phyloP scores from a whole-genome alignment of 2,329 filamentous ascomycete genomes.

The Xylariaceae sp. region DNA sequence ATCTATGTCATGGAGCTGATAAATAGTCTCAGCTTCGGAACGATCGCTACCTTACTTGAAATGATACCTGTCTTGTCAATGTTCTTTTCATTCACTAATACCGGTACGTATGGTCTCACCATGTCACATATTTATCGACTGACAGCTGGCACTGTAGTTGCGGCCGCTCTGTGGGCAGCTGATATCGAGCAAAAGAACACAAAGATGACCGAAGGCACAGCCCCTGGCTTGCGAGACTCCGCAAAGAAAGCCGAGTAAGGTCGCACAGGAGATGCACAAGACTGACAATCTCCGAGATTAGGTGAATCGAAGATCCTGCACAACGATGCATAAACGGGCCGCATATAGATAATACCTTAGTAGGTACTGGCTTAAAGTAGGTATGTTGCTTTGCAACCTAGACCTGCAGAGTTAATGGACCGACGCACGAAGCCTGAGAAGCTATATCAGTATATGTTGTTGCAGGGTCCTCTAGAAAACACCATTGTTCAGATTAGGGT shows the following conservation, averaged over 20 bases:
- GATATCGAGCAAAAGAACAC: conserved; percentile 69
- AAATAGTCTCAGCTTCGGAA: conserved; percentile 62
- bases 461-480: background rate
- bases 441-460: background rate
- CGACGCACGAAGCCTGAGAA: background rate
- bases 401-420: background rate
- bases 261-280: conserved; percentile 22
- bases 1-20: conserved; percentile 7
- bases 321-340: conserved; percentile 14
- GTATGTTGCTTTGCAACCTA: conserved; percentile 7
- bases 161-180: conserved; percentile 91
- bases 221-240: conserved; percentile 52
- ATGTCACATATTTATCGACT: conserved; percentile 6
- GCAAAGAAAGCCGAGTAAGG: conserved; percentile 52
- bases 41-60: conserved; percentile 77
- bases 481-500: background rate
- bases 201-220: conserved; percentile 53
- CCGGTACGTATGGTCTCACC: conserved; percentile 49
- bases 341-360: conserved; percentile 14
- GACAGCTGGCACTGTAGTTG: conserved; percentile 55
- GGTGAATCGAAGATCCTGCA: conserved; percentile 27
- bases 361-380: background rate
- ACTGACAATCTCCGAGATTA: conserved; percentile 32
- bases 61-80: conserved; percentile 83
- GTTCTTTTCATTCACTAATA: conserved; percentile 87